phyloP scores from a whole-genome alignment of 2,329 filamentous ascomycete species.

The Herpotrichia juniperi region DNA sequence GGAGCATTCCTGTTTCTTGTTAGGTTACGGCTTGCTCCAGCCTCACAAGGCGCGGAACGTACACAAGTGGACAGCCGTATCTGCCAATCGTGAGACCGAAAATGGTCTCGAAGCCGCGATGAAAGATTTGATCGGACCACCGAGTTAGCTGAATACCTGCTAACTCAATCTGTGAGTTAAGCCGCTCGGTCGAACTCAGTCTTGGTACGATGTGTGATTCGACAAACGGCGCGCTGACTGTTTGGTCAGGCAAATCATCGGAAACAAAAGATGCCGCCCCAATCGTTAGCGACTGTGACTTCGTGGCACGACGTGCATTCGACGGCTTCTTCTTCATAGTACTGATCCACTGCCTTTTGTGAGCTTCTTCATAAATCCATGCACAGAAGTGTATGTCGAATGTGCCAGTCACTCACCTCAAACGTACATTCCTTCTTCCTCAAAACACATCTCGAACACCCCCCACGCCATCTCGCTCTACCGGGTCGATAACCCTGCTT shows the following conservation, averaged over 20 bases:
- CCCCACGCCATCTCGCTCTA: conserved; percentile 4
- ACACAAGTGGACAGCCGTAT: conserved; percentile 18
- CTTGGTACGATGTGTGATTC: not conserved
- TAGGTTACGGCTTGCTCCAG: not conserved
- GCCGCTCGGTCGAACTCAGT: not conserved
- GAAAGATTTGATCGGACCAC: conserved; percentile 11
- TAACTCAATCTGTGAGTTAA: conserved; percentile 2
- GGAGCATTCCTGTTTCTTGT: conserved; percentile 5
- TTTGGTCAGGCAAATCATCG: not conserved
- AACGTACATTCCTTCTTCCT: conserved; percentile 9
- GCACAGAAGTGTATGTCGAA: not conserved
- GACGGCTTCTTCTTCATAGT: conserved; percentile 3
- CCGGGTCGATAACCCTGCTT: conserved; percentile 3
- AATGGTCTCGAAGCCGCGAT: conserved; percentile 7
- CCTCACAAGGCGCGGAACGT: not conserved
- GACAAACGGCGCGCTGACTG: not conserved
- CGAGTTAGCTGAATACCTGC: not conserved
- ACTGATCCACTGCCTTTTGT: conserved; percentile 7
- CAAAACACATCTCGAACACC: conserved; percentile 7
- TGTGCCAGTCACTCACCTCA: conserved; percentile 4
- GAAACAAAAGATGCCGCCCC: not conserved
- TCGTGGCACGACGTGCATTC: not conserved
- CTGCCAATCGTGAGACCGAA: conserved; percentile 13
- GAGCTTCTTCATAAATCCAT: not conserved
- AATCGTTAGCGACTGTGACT: not conserved